phyloP scores from a whole-genome alignment of 805 yeast genomes.

The Kodamaea nitidulidarum region DNA sequence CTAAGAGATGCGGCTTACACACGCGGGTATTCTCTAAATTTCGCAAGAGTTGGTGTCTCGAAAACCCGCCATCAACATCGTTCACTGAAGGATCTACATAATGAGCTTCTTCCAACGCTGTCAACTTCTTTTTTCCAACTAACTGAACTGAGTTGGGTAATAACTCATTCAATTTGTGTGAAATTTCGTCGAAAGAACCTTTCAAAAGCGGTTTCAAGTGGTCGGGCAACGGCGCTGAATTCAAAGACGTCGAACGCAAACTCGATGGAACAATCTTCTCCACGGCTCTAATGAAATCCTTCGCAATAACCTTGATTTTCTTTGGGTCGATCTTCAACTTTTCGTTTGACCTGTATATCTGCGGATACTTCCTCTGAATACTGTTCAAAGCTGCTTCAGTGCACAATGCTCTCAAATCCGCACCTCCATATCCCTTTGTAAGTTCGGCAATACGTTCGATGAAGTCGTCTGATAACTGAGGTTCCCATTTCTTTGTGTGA shows the following conservation, averaged over 20 bases:
- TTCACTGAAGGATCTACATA: constrained; percentile 54
- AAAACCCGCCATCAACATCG: constrained; percentile 63
- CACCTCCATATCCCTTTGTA: constrained; percentile 98
- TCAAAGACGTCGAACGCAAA: constrained; percentile 72
- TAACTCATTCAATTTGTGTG: constrained; percentile 47
- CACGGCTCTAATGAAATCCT: constrained; percentile 81
- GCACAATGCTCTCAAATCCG: constrained; percentile 89
- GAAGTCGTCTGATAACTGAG: constrained; percentile 58
- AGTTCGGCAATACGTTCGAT: constrained; percentile 64
- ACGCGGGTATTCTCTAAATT: constrained; percentile 55
- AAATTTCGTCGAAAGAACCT: constrained; percentile 45
- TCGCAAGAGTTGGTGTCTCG: constrained; percentile 57
- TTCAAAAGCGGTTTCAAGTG: constrained; percentile 61
- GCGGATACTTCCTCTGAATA: constrained; percentile 90
- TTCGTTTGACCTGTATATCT: constrained; percentile 73
- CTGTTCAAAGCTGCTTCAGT: constrained; percentile 93
- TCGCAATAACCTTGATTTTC: constrained; percentile 66
- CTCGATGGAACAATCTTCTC: constrained; percentile 90
- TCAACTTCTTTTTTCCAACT: constrained; percentile 40
- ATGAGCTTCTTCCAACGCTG: constrained; percentile 66
- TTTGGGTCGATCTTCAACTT: constrained; percentile 72
- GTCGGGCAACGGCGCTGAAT: constrained; percentile 76
- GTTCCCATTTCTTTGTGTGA: constrained; percentile 87
- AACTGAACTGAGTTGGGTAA: constrained; percentile 51
- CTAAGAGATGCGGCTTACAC: constrained; percentile 75